phyloP scores from a whole-genome alignment of 2,329 filamentous ascomycete genomes.

The Aspergillus sp. region DNA sequence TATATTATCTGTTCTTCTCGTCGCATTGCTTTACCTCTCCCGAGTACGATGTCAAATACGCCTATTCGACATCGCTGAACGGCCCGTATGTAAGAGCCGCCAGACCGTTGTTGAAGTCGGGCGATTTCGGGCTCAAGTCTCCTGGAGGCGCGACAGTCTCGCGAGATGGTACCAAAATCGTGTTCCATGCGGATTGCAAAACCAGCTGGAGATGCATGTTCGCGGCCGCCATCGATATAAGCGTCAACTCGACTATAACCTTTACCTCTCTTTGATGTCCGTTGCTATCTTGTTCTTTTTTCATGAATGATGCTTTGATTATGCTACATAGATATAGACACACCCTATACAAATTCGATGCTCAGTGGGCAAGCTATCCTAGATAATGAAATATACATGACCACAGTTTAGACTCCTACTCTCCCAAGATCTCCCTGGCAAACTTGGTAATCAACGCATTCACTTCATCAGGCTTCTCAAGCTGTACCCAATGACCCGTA shows the following conservation, averaged over 20 bases:
- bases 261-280: constrained; percentile 2
- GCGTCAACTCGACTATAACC: constrained; percentile 2
- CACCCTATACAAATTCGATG: no score
- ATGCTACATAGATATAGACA: no score
- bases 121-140: constrained; percentile 22
- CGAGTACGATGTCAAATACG: constrained; percentile 59
- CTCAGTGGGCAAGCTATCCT: no score
- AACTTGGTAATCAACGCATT: constrained; percentile 20
- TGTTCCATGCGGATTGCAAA: constrained; percentile 29
- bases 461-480: constrained; percentile 23
- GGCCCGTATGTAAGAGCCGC: constrained; percentile 35
- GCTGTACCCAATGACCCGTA: constrained; percentile 24
- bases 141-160: constrained; percentile 28
- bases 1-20: constrained; percentile 61
- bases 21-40: constrained; percentile 56
- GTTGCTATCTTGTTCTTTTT: not conserved
- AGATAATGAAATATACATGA: not conserved
- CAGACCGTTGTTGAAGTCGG: constrained; percentile 31
- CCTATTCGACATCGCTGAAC: constrained; percentile 40
- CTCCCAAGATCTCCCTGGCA: constrained; percentile 1
- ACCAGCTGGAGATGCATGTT: constrained; percentile 23
- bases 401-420: not conserved
- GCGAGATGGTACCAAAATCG: constrained; percentile 23
- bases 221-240: constrained; percentile 22
- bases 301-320: no score